phyloP scores from a whole-genome alignment of 78 protist genomes.

The Polysphondylium violaceum region DNA sequence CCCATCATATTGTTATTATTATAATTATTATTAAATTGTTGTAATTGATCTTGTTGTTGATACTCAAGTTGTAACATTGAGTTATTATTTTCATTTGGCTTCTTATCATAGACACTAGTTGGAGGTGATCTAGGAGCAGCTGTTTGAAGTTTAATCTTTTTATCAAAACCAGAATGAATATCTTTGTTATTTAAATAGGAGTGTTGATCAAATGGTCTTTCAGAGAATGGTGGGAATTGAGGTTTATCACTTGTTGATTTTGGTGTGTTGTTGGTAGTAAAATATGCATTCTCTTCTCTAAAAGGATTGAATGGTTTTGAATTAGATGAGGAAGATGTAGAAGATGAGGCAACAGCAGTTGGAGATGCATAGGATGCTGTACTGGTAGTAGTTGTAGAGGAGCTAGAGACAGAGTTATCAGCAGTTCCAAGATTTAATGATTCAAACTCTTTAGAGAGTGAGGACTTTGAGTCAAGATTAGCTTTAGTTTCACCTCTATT shows the following conservation, averaged over 20 bases:
- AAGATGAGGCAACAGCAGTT: background rate
- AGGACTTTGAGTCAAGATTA: background rate
- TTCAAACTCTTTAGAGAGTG: conserved; percentile 58
- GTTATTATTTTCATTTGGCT: background rate
- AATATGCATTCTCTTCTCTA: conserved; percentile 46
- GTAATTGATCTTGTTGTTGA: background rate
- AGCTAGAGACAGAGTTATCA: background rate
- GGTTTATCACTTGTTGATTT: background rate
- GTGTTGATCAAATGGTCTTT: conserved; percentile 61
- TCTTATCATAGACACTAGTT: conserved; percentile 15
- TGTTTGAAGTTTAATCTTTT: conserved; percentile 5
- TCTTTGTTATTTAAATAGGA: conserved; percentile 32
- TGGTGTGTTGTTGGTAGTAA: conserved; percentile 8
- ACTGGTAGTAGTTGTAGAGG: background rate
- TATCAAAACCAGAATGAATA: background rate
- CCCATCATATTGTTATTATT: background rate
- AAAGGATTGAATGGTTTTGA: conserved; percentile 67
- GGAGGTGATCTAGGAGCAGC: conserved; percentile 61
- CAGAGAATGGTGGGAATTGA: conserved; percentile 41
- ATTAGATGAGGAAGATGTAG: background rate
- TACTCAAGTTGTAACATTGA: background rate
- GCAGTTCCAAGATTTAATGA: background rate
- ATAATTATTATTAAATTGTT: background rate
- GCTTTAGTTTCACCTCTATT: conserved; percentile 47
- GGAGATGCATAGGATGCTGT: background rate